These are phyloP conservation scores for Fusarium acutatum DNA, from an alignment of 2,329 filamentous ascomycete species.

Conservation along the genomic window DNA sequence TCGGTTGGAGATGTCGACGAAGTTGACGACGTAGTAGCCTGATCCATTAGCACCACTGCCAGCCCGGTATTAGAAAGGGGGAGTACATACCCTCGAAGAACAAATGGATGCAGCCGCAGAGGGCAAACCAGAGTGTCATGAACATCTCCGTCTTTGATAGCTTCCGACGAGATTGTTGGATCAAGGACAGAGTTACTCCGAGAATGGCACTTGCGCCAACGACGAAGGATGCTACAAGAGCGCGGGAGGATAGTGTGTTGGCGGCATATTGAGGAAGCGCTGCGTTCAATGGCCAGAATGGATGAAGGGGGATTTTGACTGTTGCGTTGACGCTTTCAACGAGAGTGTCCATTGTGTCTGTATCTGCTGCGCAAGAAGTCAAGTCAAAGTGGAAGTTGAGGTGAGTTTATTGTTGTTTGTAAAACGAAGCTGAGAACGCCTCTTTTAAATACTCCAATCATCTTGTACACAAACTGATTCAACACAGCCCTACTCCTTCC, in stretches of 20 bases:
- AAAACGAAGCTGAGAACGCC: not conserved
- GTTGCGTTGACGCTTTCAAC: conserved; percentile 7
- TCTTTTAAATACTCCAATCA: not conserved
- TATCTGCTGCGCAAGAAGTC: not conserved
- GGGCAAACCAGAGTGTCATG: conserved; percentile 77
- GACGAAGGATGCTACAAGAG: conserved; percentile 68
- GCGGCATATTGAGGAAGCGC: conserved; percentile 70
- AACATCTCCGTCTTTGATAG: conserved; percentile 63
- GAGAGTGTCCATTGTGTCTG: conserved; percentile 23
- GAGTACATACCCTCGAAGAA: conserved; percentile 51
- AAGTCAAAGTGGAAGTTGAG: not conserved
- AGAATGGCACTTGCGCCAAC: conserved; percentile 66
- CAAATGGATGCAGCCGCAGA: conserved; percentile 66
- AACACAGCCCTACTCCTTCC: not conserved
- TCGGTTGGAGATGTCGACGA: conserved; percentile 50
- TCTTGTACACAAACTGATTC: not conserved
- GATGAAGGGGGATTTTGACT: conserved; percentile 55
- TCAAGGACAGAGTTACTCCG: conserved; percentile 60
- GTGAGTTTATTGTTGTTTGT: not conserved
- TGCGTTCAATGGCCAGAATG: conserved; percentile 75
- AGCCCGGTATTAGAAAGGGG: accelerated
- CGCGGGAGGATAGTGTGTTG: conserved; percentile 68
- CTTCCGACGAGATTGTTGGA: conserved; percentile 61
- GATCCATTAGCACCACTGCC: not conserved
- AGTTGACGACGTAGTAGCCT: conserved; percentile 61